Evolutionary conservation across 2,329 filamentous ascomycete species (phyloP).

Genomic region (Stemphylium beticola): DNA sequence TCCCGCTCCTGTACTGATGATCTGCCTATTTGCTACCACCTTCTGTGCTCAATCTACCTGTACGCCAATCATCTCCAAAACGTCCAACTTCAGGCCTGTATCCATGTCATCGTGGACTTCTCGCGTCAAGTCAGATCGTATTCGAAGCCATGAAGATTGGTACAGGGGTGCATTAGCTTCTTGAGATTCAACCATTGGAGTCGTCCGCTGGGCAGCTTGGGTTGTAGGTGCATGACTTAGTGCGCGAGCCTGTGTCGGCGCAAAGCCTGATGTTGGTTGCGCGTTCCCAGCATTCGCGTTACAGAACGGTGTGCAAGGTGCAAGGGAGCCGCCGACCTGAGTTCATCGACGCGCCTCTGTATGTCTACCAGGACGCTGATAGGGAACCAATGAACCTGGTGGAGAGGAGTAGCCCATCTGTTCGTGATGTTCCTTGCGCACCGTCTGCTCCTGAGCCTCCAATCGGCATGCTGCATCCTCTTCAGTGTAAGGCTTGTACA

Average conservation of each 20-base stretch:
- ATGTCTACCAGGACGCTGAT: background rate
- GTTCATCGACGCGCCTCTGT: background rate
- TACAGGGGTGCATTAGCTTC: background rate
- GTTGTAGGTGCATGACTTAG: no score
- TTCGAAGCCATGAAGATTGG: background rate
- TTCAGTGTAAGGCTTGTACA: conserved; percentile 12
- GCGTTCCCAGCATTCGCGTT: no score
- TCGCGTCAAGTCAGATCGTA: background rate
- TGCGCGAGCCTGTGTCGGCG: no score
- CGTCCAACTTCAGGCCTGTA: background rate
- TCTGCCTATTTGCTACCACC: no score
- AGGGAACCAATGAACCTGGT: background rate
- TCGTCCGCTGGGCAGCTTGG: no score
- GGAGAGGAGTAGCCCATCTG: background rate
- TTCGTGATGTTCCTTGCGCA: background rate
- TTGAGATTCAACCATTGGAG: no score
- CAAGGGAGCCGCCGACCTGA: no score
- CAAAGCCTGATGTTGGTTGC: no score
- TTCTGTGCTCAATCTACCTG: background rate
- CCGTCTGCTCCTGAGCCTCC: background rate
- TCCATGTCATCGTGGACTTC: background rate
- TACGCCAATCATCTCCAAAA: background rate
- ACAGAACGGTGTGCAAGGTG: no score
- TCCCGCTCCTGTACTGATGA: no score
- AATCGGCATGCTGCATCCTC: conserved; percentile 5